Evolutionary conservation across 352 stramenopile species (phyloP), one percentile per base, ranked within the genome.

Genomic region (Globisporangium alternatum): DNA sequence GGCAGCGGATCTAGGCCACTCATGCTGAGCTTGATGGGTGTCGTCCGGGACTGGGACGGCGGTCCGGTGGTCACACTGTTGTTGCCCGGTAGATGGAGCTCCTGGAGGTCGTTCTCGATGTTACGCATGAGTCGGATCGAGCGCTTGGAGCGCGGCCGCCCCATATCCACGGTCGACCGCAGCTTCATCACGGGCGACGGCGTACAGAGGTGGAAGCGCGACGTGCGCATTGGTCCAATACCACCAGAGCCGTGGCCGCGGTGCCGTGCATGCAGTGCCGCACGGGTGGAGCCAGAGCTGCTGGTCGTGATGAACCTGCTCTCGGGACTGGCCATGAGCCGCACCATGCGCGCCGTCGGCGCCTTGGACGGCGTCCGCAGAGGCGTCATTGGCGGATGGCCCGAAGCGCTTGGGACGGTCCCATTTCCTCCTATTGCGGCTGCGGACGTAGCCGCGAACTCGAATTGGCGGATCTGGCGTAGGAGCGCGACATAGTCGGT

Each of bases 131-230:
- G 69, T 15, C 71, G 68, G 3, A 80, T 75, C 22, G 79, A 75
- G 47, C 79, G 80, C 52, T 95, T 95, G 3, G 83, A 86, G 37
- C 77, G 67, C 31, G 86, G 86, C 2, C 75, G 76, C 2, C 86
- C 86, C 75, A 95, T 89, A 31, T 92, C 81, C 31, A 91, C 83
- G 7, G 75, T 91, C 66, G 71, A 89, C 43, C 89, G 88, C 28
- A 93, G 66, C 56, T 90, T 91, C 67, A 89, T 84, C 59, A 91
- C 81, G 0, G 86, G 86, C 31, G 86, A 95, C 59, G 86, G 86
- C 21, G 86, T 95, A 52, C 81, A 93, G 41, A 92, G 70, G 47
- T 74, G 83, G 45, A 90, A 90, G 17, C 74, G 71, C 48, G 79
- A 77, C 44, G 64, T 60, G 21, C 74, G 64, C 66, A 63, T 41